phyloP scores from a whole-genome alignment of 2,329 filamentous ascomycete species.

The Curvularia sp. region DNA sequence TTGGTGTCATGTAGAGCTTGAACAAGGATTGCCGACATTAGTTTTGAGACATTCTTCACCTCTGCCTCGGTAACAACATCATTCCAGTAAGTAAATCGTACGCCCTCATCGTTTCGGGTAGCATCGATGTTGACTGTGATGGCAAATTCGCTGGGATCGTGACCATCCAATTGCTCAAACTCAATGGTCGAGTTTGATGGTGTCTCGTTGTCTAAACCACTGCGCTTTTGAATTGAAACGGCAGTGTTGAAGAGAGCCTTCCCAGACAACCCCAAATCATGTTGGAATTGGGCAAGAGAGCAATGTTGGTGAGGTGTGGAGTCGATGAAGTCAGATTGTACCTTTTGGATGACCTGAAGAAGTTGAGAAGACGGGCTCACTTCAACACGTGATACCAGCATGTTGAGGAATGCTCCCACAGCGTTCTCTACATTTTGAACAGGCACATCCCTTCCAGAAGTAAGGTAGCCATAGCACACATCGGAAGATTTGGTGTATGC shows the following conservation, averaged over 20 bases:
- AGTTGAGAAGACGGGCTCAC: constrained; percentile 27
- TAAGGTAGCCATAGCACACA: constrained; percentile 50
- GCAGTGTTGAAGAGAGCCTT: constrained; percentile 58
- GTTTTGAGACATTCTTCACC: constrained; percentile 36
- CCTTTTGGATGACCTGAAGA: constrained; percentile 34
- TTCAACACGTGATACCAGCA: constrained; percentile 42
- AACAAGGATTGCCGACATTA: constrained; percentile 38
- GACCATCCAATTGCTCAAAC: constrained; percentile 40
- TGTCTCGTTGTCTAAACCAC: constrained; percentile 14
- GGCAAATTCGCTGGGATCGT: constrained; percentile 45
- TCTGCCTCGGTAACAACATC: constrained; percentile 40
- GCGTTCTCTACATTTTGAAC: constrained; percentile 56
- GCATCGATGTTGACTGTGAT: constrained; percentile 47
- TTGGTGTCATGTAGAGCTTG: constrained; percentile 32
- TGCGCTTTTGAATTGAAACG: constrained; percentile 47
- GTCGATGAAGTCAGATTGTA: constrained; percentile 44
- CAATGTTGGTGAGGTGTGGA: constrained; percentile 45
- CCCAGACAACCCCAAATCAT: constrained; percentile 49
- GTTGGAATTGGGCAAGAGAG: constrained; percentile 57
- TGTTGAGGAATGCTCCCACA: constrained; percentile 57
- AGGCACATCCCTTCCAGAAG: constrained; percentile 54
- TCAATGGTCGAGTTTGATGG: constrained; percentile 24
- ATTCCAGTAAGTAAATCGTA: constrained; percentile 45
- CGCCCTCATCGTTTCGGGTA: constrained; percentile 39
- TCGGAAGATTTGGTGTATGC: constrained; percentile 41